Percentiles rank a stretch among this genome's conserved stretches.
phyloP scores from a whole-genome alignment of 257 asterid genomes.

The Ajuga chamaepitys region DNA sequence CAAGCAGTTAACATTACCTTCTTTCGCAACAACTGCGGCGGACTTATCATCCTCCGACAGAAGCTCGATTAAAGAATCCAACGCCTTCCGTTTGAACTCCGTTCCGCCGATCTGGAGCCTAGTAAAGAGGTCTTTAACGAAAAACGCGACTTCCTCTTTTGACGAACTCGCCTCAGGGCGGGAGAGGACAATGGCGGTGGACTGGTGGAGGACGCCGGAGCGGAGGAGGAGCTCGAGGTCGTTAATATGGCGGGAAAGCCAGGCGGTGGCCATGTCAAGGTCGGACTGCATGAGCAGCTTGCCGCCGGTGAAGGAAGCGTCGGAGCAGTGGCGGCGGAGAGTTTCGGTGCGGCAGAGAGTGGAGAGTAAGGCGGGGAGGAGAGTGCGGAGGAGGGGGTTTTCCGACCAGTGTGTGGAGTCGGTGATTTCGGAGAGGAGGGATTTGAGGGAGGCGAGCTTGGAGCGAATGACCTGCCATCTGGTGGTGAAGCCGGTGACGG shows the following conservation, averaged over 20 bases:
- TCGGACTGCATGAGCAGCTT: constrained; percentile 95
- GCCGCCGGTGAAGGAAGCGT: constrained; percentile 45
- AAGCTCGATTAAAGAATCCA: constrained; percentile 59
- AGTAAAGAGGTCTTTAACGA: constrained; percentile 64
- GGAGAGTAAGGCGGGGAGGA: constrained; percentile 49
- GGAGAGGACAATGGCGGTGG: constrained; percentile 89
- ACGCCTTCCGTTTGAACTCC: constrained; percentile 73
- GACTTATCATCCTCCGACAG: constrained; percentile 53
- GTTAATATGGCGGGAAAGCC: constrained; percentile 63
- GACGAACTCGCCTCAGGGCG: constrained; percentile 50
- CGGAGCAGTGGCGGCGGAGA: constrained; percentile 43
- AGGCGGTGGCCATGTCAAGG: constrained; percentile 84
- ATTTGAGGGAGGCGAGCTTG: constrained; percentile 43
- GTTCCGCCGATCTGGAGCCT: constrained; percentile 86
- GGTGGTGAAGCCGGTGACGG: constrained; percentile 46
- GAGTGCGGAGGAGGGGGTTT: constrained; percentile 46
- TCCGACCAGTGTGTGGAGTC: constrained; percentile 74
- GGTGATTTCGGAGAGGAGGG: constrained; percentile 46
- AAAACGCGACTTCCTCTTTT: constrained; percentile 51
- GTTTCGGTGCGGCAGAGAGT: constrained; percentile 55
- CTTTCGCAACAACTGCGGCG: constrained; percentile 49
- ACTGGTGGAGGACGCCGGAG: constrained; percentile 85
- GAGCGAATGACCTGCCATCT: constrained; percentile 70
- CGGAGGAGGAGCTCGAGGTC: constrained; percentile 75
- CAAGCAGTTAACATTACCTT: constrained; percentile 52